Conservation (phyloP, 257 asterid species). For the Pogostemon cablin region DNA sequence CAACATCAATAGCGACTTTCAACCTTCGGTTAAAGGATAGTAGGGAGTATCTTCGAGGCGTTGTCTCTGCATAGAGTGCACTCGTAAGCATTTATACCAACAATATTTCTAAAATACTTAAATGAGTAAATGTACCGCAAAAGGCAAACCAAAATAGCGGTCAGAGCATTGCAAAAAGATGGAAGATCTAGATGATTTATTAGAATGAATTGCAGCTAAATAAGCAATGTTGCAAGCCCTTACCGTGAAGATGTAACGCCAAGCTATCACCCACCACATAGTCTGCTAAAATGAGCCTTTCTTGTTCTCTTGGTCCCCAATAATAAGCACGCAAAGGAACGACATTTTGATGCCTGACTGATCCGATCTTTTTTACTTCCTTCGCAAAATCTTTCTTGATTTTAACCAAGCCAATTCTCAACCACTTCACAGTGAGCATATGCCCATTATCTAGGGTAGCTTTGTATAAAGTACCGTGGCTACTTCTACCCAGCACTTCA, state of each 20-base stretch:
- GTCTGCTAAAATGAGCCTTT: conserved; percentile 83
- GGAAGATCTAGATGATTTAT: background rate
- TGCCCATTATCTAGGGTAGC: conserved; percentile 81
- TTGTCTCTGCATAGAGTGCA: conserved; percentile 62
- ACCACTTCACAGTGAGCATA: conserved; percentile 91
- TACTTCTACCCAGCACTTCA: conserved; percentile 94
- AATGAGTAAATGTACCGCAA: background rate
- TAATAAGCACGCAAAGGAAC: conserved; percentile 81
- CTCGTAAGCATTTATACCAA: background rate
- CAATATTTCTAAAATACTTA: background rate
- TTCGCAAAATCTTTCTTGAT: conserved; percentile 84
- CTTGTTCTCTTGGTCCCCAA: conserved; percentile 96
- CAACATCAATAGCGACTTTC: conserved; percentile 78
- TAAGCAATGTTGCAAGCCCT: conserved; percentile 29
- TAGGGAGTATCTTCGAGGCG: conserved; percentile 85
- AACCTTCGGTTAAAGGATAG: conserved; percentile 81
- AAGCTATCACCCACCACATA: conserved; percentile 85
- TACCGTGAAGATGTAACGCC: conserved; percentile 92
- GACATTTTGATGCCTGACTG: conserved; percentile 59
- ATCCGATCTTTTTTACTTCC: conserved; percentile 86
- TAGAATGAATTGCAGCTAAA: background rate
- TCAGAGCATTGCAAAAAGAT: conserved; percentile 4
- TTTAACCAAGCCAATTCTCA: conserved; percentile 90
- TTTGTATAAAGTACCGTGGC: conserved; percentile 90
- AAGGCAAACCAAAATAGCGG: conserved; percentile 8